Base-by-base conservation (phyloP, 2,329 filamentous ascomycete species). In the Periconia sp. region DNA sequence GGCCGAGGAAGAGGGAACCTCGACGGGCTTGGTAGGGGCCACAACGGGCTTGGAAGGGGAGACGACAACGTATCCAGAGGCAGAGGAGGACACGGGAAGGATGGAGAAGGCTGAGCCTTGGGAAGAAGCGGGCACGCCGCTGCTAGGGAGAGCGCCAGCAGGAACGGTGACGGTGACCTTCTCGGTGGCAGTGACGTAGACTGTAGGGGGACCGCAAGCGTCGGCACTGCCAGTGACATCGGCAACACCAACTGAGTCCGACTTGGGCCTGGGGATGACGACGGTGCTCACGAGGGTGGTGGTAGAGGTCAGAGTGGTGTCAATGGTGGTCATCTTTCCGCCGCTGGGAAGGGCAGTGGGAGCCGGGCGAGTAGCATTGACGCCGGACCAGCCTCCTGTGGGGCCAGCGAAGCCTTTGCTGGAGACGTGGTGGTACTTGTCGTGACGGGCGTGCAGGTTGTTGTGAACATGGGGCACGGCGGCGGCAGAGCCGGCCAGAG, bases 111-210 rank as follows among this genome's bases (percentile, higher is more conserved):
- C 49, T 8, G n/a, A n/a, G n/a, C 55, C 41, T 46, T 46, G 49
- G 40, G 62, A 64, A 41, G 62, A 59, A 45, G 60, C 50, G 17
- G 60, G 56, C 2, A 55, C 54, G 42, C 50, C 51, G n/a, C 45
- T 27, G 9, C 35, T 20, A 37, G 54, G 57, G 49, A 61, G 58
- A 37, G 57, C 59, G 35, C 62, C 61, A 30, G 66, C 65, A 33
- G 70, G 70, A 45, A 76, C 71, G 31, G 75, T 77, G 49, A 77
- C 67, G 31, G 75, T 75, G 47, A 76, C 70, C 54, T 72, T 71
- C 57, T 73, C 69, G 43, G 72, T 75, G 33, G 72, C 71, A 47
- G 76, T 77, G 42, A 76, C 70, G 51, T 68, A 70, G 50, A 72
- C 64, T 50, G 69, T 69, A 20, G 50, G 63, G 33, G 65, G 62